Conservation (phyloP, 2,329 filamentous ascomycete species). For the Aspergillus sclerotialis region DNA sequence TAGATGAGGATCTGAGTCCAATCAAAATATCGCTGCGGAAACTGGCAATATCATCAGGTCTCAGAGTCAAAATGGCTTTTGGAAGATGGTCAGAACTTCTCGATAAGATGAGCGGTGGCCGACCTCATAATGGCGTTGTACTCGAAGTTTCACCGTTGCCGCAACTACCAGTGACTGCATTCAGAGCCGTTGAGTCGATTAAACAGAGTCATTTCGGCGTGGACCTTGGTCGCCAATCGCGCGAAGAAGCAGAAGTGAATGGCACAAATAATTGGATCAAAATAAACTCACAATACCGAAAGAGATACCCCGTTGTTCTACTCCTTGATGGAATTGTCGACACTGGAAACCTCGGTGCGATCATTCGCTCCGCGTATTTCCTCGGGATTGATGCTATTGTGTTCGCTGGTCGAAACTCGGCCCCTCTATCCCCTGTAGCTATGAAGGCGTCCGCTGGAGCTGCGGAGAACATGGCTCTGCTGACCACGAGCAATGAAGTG, state of each 20-base stretch:
- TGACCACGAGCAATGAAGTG: slow-evolving; percentile 60
- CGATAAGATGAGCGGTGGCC: slow-evolving; percentile 72
- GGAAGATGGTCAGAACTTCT: slow-evolving; percentile 59
- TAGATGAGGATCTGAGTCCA: slow-evolving; percentile 46
- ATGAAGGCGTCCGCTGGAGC: slow-evolving; percentile 87
- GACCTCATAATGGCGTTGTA: slow-evolving; percentile 85
- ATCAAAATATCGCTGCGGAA: slow-evolving; percentile 30
- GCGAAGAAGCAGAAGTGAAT: slow-evolving; percentile 68
- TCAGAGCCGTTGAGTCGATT: slow-evolving; percentile 46
- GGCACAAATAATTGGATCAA: slow-evolving; percentile 52
- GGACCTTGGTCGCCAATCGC: slow-evolving; percentile 58
- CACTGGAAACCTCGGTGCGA: slow-evolving; percentile 82
- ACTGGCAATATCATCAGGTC: slow-evolving; percentile 32
- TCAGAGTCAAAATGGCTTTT: slow-evolving; percentile 56
- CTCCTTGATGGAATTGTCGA: slow-evolving; percentile 55
- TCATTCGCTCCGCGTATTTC: slow-evolving; percentile 81
- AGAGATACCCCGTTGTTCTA: slow-evolving; percentile 35
- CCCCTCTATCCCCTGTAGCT: slow-evolving; percentile 66
- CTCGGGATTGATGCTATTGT: slow-evolving; percentile 81
- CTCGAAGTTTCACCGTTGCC: slow-evolving; percentile 82
- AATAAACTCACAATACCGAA: slow-evolving; percentile 14
- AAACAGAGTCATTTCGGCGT: slow-evolving; percentile 50
- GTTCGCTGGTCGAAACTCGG: slow-evolving; percentile 66
- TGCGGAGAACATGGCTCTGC: slow-evolving; percentile 68
- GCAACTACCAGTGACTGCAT: slow-evolving; percentile 56